These are phyloP conservation scores for Clausena lansium DNA, from an alignment of 345 rosid species.

Conservation along the genomic window DNA sequence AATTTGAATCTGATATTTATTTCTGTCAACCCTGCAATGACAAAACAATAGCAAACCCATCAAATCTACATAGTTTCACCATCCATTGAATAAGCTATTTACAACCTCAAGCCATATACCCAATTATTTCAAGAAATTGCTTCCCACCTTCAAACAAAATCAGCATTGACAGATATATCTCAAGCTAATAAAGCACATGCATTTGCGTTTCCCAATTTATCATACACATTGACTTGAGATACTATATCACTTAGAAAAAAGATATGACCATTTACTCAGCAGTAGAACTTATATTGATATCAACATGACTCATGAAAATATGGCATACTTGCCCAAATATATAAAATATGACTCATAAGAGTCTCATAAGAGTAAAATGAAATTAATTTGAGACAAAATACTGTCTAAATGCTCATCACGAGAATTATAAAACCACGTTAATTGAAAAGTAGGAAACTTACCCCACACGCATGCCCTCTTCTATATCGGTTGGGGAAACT, in stretches of 20 bases:
- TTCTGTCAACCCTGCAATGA: slow-evolving; percentile 83
- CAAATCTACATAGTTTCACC: not conserved
- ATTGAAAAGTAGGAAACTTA: slow-evolving; percentile 29
- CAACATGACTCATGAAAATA: not conserved
- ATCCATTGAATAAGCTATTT: not conserved
- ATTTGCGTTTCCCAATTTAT: not conserved
- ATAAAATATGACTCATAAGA: not conserved
- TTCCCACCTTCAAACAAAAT: not conserved
- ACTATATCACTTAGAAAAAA: not conserved
- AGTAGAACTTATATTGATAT: not conserved
- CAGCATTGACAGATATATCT: not conserved
- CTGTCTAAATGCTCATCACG: not conserved
- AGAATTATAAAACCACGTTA: not conserved
- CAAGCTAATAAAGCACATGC: not conserved
- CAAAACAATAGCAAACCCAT: slow-evolving; percentile 10
- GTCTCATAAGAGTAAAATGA: not conserved
- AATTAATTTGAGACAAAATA: not conserved
- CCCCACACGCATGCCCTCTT: slow-evolving; percentile 99
- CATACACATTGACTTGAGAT: not conserved
- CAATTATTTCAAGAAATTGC: not conserved
- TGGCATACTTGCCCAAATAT: not conserved
- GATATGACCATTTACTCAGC: not conserved
- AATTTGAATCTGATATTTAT: slow-evolving; percentile 96
- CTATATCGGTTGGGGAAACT: slow-evolving; percentile 94
- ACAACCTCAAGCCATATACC: not conserved